Conservation (phyloP, 202 grass and related monocot species). For the Dendrocalamus latiflorus region DNA sequence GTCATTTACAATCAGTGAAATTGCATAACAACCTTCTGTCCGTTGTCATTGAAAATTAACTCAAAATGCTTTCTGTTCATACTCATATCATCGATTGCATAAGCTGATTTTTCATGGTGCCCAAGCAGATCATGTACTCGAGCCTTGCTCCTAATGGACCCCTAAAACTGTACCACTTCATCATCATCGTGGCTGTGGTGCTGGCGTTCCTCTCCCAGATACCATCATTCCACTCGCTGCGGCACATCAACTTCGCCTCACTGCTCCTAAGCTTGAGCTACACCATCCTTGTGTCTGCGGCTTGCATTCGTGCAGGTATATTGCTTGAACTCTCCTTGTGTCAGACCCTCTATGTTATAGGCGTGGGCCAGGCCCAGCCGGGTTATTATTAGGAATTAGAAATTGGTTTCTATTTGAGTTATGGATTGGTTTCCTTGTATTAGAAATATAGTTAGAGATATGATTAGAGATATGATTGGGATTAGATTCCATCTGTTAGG, state of each 20-base stretch:
- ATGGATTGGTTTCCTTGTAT: too few species aligned
- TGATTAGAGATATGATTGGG: too few species aligned
- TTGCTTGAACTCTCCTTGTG: constrained; percentile 21
- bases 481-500: too few species aligned
- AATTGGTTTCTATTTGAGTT: too few species aligned
- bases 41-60: not conserved
- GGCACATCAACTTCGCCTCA: constrained; percentile 82
- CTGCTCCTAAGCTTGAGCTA: constrained; percentile 78
- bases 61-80: not conserved
- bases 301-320: constrained; percentile 84
- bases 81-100: not conserved
- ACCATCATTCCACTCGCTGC: constrained; percentile 92
- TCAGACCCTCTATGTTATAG: not conserved
- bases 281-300: constrained; percentile 63
- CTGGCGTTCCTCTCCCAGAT: constrained; percentile 84
- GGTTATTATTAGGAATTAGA: too few species aligned
- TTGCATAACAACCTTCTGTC: not conserved
- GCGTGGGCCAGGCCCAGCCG: too few species aligned
- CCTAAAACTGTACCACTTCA: constrained; percentile 85
- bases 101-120: constrained; percentile 23
- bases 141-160: constrained; percentile 62
- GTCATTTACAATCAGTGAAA: not conserved
- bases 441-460: too few species aligned
- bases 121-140: constrained; percentile 83
- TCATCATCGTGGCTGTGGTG: constrained; percentile 69